phyloP scores from a whole-genome alignment of 805 yeast genomes.

The Saccharomyces mikatae region DNA sequence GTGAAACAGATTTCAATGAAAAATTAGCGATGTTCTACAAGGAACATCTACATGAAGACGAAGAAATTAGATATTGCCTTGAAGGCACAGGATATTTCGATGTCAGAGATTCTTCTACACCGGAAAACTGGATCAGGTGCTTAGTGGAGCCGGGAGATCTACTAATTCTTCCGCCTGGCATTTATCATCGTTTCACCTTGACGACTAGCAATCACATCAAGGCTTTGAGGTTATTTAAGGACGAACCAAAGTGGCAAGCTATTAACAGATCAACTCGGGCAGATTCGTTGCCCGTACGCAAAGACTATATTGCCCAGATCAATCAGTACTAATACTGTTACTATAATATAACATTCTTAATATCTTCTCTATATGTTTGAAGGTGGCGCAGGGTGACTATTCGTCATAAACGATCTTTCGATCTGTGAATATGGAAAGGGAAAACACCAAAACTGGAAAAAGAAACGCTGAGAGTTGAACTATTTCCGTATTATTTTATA shows the following conservation, averaged over 20 bases:
- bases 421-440: background rate
- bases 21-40: slow-evolving; percentile 65
- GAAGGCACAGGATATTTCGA: slow-evolving; percentile 93
- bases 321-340: background rate
- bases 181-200: slow-evolving; percentile 87
- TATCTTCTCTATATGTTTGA: background rate
- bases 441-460: background rate
- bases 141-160: slow-evolving; percentile 56
- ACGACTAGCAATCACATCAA: slow-evolving; percentile 53
- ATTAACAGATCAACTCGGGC: slow-evolving; percentile 52
- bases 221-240: slow-evolving; percentile 80
- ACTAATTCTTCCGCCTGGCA: slow-evolving; percentile 79
- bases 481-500: background rate
- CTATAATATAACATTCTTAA: background rate
- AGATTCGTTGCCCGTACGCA: slow-evolving; percentile 40
- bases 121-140: slow-evolving; percentile 65
- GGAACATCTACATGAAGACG: slow-evolving; percentile 94
- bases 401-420: background rate
- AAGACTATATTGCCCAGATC: slow-evolving; percentile 34
- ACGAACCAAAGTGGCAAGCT: slow-evolving; percentile 95
- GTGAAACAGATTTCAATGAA: slow-evolving; percentile 48
- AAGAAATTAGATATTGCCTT: slow-evolving; percentile 82
- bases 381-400: background rate
- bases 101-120: slow-evolving; percentile 50
- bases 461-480: background rate